Evolutionary conservation across 208 protist species (phyloP).

Genomic region (Vickermania spadyakhi): DNA sequence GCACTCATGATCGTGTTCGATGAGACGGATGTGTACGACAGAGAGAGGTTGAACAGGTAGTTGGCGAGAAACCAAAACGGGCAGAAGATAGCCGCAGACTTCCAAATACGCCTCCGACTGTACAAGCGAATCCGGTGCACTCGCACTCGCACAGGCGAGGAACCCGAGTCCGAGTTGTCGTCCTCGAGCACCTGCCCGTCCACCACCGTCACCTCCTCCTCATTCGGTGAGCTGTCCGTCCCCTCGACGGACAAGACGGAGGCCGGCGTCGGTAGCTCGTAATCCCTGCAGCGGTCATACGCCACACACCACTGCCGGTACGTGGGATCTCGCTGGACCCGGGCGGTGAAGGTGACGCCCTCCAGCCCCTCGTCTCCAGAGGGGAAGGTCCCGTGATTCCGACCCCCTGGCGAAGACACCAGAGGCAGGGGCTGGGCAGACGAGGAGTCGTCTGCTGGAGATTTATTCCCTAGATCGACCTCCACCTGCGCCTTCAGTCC

Average conservation of each 20-base stretch:
- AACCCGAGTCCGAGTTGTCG: background rate
- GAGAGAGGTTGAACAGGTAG: conserved; percentile 86
- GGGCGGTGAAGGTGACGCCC: background rate
- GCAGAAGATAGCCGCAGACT: conserved; percentile 68
- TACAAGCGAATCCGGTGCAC: conserved; percentile 46
- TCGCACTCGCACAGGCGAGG: conserved; percentile 13
- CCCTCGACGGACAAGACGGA: background rate
- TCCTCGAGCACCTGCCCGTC: background rate
- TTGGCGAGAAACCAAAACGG: conserved; percentile 88
- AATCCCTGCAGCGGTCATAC: background rate
- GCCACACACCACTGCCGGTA: background rate
- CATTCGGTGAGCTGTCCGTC: background rate
- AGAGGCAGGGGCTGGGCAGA: background rate
- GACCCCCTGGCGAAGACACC: background rate
- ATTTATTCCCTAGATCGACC: too few relatives aligned
- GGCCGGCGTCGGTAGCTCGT: background rate
- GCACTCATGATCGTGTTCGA: conserved; percentile 86
- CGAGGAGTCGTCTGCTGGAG: background rate
- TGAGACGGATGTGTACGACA: conserved; percentile 76
- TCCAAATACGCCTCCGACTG: conserved; percentile 52
- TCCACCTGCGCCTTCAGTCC: conserved; percentile 1
- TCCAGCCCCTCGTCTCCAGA: background rate
- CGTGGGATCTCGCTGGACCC: background rate
- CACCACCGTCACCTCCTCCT: background rate
- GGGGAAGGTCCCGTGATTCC: background rate